These are phyloP conservation scores for Podospora bellae-mahoneyi DNA, from an alignment of 495 filamentous ascomycete genomes.

Conservation along the genomic window DNA sequence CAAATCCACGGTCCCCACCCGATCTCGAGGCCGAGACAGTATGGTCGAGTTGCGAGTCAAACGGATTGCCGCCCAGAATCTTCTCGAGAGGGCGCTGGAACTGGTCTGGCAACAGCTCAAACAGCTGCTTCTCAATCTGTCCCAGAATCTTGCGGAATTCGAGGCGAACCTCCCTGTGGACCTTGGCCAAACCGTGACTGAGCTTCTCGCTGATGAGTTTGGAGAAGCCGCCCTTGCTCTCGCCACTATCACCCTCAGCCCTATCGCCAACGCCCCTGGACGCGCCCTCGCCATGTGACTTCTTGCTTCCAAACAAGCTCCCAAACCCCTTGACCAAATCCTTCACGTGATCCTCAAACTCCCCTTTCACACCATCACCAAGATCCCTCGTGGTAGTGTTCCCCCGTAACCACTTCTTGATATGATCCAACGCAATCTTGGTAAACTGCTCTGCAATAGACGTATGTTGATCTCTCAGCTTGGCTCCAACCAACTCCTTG, in stretches of 20 bases:
- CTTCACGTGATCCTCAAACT: slow-evolving; percentile 39
- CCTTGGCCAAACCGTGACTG: slow-evolving; percentile 32
- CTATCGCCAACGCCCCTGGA: slow-evolving; percentile 25
- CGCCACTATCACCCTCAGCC: slow-evolving; percentile 15
- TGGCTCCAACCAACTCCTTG: slow-evolving; percentile 31
- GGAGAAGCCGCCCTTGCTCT: slow-evolving; percentile 29
- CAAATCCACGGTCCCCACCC: slow-evolving; percentile 30
- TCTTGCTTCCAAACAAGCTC: slow-evolving; percentile 32
- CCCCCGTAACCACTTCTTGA: slow-evolving; percentile 36
- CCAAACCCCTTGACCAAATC: slow-evolving; percentile 36
- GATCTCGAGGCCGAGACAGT: slow-evolving; percentile 2
- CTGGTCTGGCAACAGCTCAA: slow-evolving; percentile 35
- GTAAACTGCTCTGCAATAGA: slow-evolving; percentile 38
- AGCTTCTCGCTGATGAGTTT: slow-evolving; percentile 39
- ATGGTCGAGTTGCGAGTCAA: slow-evolving; percentile 34
- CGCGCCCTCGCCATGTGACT: slow-evolving; percentile 17
- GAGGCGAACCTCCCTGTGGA: slow-evolving; percentile 36
- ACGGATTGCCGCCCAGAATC: slow-evolving; percentile 38
- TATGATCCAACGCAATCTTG: slow-evolving; percentile 34
- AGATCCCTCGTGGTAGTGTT: slow-evolving; percentile 36
- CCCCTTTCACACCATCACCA: slow-evolving; percentile 35
- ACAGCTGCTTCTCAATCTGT: slow-evolving; percentile 34
- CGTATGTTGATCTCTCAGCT: slow-evolving; percentile 31
- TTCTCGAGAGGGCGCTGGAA: slow-evolving; percentile 36
- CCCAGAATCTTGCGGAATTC: slow-evolving; percentile 37